Percentiles rank a stretch among this genome's conserved stretches.
phyloP scores from a whole-genome alignment of 257 asterid species.

The Forsythia suspensa region DNA sequence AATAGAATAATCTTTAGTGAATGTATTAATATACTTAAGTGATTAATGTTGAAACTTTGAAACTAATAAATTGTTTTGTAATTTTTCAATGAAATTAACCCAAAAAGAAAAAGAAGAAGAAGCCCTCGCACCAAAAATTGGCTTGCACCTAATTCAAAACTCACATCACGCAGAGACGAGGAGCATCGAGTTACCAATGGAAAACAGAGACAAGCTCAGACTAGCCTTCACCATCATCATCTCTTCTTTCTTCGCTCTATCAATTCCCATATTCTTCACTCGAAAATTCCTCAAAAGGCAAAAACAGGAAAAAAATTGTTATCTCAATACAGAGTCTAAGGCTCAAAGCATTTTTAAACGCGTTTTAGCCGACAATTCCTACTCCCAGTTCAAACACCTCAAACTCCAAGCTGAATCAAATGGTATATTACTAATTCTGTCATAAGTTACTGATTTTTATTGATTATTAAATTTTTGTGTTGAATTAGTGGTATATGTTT shows the following conservation, averaged over 20 bases:
- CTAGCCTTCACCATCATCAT: slow-evolving; percentile 44
- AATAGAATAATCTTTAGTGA: accelerated
- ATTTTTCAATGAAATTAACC: too few species aligned
- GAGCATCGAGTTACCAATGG: background rate
- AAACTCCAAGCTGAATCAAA: slow-evolving; percentile 33
- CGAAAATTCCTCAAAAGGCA: slow-evolving; percentile 27
- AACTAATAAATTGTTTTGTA: too few species aligned
- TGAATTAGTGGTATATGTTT: slow-evolving; percentile 4
- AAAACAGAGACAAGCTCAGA: slow-evolving; percentile 32
- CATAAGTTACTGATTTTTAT: background rate
- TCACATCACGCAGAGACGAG: background rate
- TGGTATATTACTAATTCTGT: slow-evolving; percentile 33
- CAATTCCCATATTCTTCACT: slow-evolving; percentile 51
- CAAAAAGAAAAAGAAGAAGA: too few species aligned
- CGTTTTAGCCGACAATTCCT: slow-evolving; percentile 77
- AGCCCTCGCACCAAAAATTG: too few species aligned
- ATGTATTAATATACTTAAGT: too few species aligned
- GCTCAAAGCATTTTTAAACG: slow-evolving; percentile 75
- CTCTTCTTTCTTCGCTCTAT: slow-evolving; percentile 51
- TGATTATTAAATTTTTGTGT: background rate
- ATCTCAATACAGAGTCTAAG: slow-evolving; percentile 58
- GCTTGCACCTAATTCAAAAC: too few species aligned
- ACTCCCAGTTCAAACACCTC: slow-evolving; percentile 79
- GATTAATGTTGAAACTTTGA: too few species aligned
- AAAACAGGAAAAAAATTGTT: slow-evolving; percentile 43